Evolutionary conservation across 2,329 filamentous ascomycete species (phyloP), one percentile per base, ranked within the genome.

Genomic region (Cylindrodendrum hubeiense): DNA sequence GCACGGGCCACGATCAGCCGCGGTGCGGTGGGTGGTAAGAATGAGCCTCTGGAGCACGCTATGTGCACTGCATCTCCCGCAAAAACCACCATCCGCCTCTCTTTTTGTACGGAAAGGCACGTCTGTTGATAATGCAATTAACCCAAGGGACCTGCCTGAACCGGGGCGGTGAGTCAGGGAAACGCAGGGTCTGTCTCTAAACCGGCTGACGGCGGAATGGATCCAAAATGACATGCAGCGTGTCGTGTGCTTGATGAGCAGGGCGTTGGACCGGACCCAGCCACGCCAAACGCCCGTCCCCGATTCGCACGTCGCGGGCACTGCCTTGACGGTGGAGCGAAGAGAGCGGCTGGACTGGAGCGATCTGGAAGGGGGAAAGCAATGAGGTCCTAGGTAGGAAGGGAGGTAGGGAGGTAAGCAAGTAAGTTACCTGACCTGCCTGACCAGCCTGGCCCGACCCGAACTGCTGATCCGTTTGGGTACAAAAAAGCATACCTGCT

Each of bases 211-310:
- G 49, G 30, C 19, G 15, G 30, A 52, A 52, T 22, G 49, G 28
- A 33, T 46, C 47, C 34, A 26, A 39, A 55, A 51, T 53, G 57
- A 59, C 57, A 53, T 57, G 53, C 49, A 52, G 67, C 39, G 26
- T 62, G 63, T 72, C 67, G 64, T 65, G 67, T 71, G 69, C 65
- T 34, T 64, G 34, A 66, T 55, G 10, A 51, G 60, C 63, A 57
- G 44, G 37, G 34, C 53, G 37, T 28, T 51, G 28, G 43, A 17
- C 51, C 44, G 24, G 60, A 65, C 59, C 52, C 60, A 61, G 49
- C 43, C 58, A 67, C 66, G 67, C 71, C 71, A 73, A 71, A 72
- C 67, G 34, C 43, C 53, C 28, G 44, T 37, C 41, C 55, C 43
- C 28, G 30, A 70, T 73, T 74, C 66, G 71, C 51, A 41, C 69